Percentiles rank a stretch among this genome's conserved stretches.
phyloP scores from a whole-genome alignment of 2,329 filamentous ascomycete genomes.

The Diplodia seriata region DNA sequence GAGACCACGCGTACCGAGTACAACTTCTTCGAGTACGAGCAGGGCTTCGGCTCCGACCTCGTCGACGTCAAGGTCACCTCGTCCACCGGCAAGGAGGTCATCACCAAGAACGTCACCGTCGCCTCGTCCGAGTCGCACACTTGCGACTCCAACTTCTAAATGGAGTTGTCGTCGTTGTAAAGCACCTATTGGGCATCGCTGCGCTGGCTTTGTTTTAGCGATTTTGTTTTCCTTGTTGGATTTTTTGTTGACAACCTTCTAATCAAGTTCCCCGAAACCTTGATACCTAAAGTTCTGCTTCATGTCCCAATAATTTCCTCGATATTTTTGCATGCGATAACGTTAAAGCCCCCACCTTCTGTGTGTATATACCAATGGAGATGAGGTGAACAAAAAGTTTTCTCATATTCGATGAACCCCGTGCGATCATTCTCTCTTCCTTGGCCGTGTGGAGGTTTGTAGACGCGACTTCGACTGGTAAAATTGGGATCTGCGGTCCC shows the following conservation, averaged over 20 bases:
- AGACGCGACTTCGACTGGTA: background rate
- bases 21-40: constrained; percentile 67
- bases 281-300: background rate
- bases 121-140: constrained; percentile 41
- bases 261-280: background rate
- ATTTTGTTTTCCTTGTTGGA: background rate
- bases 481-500: background rate
- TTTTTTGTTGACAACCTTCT: background rate
- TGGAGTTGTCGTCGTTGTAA: background rate
- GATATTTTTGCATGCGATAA: background rate
- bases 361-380: constrained; percentile 22
- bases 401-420: background rate
- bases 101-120: constrained; percentile 60
- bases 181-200: background rate
- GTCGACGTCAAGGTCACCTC: constrained; percentile 66
- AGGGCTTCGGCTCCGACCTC: constrained; percentile 62
- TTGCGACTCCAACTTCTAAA: constrained; percentile 44
- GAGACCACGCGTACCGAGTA: constrained; percentile 59
- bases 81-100: constrained; percentile 58
- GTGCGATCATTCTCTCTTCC: background rate
- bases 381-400: constrained; percentile 1
- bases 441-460: background rate
- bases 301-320: constrained; percentile 18
- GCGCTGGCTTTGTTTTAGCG: background rate
- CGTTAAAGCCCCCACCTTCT: constrained; percentile 6